Percentiles rank a stretch among this genome's conserved stretches.
These are phyloP conservation scores for Kwoniella newhampshirensis DNA, from an alignment of 768 basidiomycete species.

Conservation along the genomic window DNA sequence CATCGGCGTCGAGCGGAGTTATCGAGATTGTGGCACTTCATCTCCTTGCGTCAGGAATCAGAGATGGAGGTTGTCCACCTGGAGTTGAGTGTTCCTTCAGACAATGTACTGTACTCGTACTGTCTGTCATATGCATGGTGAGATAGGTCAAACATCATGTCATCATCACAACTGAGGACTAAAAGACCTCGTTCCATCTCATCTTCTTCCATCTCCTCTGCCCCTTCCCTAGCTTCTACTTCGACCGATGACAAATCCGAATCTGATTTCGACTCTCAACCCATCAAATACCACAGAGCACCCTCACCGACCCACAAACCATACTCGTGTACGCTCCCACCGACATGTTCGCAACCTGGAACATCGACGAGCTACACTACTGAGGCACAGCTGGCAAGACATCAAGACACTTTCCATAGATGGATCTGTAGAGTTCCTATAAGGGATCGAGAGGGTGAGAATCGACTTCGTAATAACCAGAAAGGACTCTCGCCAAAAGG, in stretches of 20 bases:
- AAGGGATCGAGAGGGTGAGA: slow-evolving; percentile 59
- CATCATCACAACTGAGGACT: slow-evolving; percentile 5
- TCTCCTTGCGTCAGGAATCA: no score
- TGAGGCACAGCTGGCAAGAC: slow-evolving; percentile 71
- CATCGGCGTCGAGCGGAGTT: slow-evolving; percentile 22
- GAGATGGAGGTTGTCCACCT: slow-evolving; percentile 18
- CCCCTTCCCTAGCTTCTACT: not conserved
- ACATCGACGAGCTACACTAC: slow-evolving; percentile 64
- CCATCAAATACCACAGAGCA: slow-evolving; percentile 38
- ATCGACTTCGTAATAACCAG: no score
- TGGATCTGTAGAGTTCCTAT: slow-evolving; percentile 78
- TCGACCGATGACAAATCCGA: not conserved
- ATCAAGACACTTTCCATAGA: slow-evolving; percentile 60
- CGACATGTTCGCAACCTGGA: slow-evolving; percentile 65
- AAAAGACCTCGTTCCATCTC: slow-evolving; percentile 19
- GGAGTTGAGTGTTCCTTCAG: not conserved
- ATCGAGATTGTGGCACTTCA: slow-evolving; percentile 23
- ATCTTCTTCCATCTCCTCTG: slow-evolving; percentile 13
- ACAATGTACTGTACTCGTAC: not conserved
- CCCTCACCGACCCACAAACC: slow-evolving; percentile 7
- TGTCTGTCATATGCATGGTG: not conserved
- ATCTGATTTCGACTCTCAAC: slow-evolving; percentile 18
- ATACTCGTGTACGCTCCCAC: slow-evolving; percentile 69
- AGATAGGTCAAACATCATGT: slow-evolving; percentile 1
- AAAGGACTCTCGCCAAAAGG: no score